phyloP scores from a whole-genome alignment of 805 yeast genomes.

The Zygoascus tannicola region DNA sequence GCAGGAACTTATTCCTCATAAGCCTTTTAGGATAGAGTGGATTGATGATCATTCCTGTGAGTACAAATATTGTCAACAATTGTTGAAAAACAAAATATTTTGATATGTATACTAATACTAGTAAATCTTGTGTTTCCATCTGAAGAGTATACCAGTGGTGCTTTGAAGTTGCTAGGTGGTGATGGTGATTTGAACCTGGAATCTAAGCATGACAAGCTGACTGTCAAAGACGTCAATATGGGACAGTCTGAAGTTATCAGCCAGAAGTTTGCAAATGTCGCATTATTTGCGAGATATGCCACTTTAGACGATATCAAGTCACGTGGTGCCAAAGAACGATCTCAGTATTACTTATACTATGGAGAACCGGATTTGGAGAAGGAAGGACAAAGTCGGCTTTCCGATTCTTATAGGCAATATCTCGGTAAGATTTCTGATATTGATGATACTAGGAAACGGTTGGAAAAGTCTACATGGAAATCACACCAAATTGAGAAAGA shows the following conservation, averaged over 20 bases:
- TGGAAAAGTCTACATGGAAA: slow-evolving; percentile 8
- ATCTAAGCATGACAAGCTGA: neutral
- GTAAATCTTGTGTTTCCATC: slow-evolving; percentile 3
- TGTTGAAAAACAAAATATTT: no score
- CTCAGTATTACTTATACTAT: slow-evolving; percentile 56
- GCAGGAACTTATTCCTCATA: slow-evolving; percentile 37
- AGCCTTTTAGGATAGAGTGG: slow-evolving; percentile 44
- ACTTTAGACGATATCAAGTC: slow-evolving; percentile 47
- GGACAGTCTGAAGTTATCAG: neutral
- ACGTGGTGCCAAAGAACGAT: slow-evolving; percentile 45
- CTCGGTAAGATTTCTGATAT: slow-evolving; percentile 6
- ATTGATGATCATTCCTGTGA: slow-evolving; percentile 45
- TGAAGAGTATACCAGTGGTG: neutral
- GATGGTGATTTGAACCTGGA: neutral
- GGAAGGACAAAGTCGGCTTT: slow-evolving; percentile 11
- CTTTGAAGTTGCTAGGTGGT: neutral
- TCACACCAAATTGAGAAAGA: slow-evolving; percentile 7
- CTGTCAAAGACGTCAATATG: neutral
- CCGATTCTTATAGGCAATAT: slow-evolving; percentile 9
- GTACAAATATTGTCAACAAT: neutral
- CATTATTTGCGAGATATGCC: slow-evolving; percentile 37
- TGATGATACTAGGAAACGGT: slow-evolving; percentile 4
- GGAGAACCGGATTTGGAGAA: slow-evolving; percentile 46
- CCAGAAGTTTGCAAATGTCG: neutral
- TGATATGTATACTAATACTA: neutral